Base-by-base conservation (phyloP, 1,284 basidiomycete species). In the Ustilago hordei region DNA sequence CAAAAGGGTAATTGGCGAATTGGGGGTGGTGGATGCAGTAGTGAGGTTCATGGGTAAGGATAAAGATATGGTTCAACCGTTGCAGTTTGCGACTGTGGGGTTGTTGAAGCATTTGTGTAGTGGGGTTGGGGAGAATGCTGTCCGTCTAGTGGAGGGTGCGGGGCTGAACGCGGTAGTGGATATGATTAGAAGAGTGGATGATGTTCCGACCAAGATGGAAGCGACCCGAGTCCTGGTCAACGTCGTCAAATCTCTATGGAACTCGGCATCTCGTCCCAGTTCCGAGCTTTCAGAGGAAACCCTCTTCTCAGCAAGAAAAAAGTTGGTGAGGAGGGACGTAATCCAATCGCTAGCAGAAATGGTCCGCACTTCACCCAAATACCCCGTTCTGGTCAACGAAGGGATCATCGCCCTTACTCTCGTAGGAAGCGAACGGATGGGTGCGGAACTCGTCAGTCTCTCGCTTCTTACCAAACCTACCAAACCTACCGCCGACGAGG, bases 61-160 rank as follows among this genome's bases (percentile, higher is more conserved):
- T 41, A 75, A 74, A 59, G 83, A 83, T 55, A 75, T 79, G 62
- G 71, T 79, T 9, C 80, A 81, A 47, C 82, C 93, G 12, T 91
- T 98, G 0, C 96, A 98, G 86, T 89, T 95, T 32, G 92, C 91
- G 55, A 93, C 93, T 0, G 92, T 98, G 50, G 94, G 93, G 0
- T 89, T 95, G 17, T 90, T 93, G 35, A 98, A 98, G 87, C 93
- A 97, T 83, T 89, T 98, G 64, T 94, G 93, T 84, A 91, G 90
- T 69, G 90, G 89, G 2, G 62, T 67, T 35, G 54, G 52, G 7
- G 60, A 69, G n/a, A 81, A 81, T 38, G 72, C 93, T 91, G 56
- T 89, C 90, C 66, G 93, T 91, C 86, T 88, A 89, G 13, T 82
- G 78, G 86, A 92, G 34, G 88, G 47, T n/a, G 59, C 72, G 4